Evolutionary conservation across 2,329 filamentous ascomycete species (phyloP), one percentile per base, ranked within the genome.

Genomic region (Aphanocladium album): DNA sequence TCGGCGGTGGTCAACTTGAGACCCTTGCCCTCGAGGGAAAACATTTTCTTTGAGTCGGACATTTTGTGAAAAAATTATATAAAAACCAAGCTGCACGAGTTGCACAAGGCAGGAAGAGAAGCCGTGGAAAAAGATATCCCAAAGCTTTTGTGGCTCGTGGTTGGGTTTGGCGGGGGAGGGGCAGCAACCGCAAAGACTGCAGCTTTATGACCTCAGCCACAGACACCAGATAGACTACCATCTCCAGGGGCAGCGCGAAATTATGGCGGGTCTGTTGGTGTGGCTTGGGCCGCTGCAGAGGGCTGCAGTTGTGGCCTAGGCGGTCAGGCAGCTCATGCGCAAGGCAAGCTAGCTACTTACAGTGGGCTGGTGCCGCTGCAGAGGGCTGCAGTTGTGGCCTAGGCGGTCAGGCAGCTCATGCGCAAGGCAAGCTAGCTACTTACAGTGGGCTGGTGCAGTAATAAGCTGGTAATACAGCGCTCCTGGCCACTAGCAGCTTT

Each of bases 1-100:
- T 86, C 89, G 56, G 90, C 91, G 45, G 88, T 91, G 79, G 96
- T 88, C 71, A 99, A 89, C 82, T 96, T 97, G 69, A 98, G 84
- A 70, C 89, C 89, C 80, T 89, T 95, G 76, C 90, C 92, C 76
- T 96, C 90, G 67, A 98, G 86, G 68, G 92, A 93, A 79, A 97
- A 98, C 71, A 91, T 73, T 74, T 89, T 92, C 60, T 75, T 71
- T 30, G 77, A 73, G 68, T 77, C 71, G 69, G 80, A 77, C 83
- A 83, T 87, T 27, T 41, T 57, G 30, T 14, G 1, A 11, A n/a
- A 11, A 30, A 12, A 12, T 2, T 41, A 35, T 35, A 2, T n/a
- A 9, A 4, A 19, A n/a, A 11, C 14, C 7, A 49, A 37, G 23
- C 33, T 41, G 16, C 5, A 50, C 45, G 23, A 49, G 17, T 8